Conservation (phyloP, 371 early-diverging fungal genomes). For the Actinomortierella wolfii region DNA sequence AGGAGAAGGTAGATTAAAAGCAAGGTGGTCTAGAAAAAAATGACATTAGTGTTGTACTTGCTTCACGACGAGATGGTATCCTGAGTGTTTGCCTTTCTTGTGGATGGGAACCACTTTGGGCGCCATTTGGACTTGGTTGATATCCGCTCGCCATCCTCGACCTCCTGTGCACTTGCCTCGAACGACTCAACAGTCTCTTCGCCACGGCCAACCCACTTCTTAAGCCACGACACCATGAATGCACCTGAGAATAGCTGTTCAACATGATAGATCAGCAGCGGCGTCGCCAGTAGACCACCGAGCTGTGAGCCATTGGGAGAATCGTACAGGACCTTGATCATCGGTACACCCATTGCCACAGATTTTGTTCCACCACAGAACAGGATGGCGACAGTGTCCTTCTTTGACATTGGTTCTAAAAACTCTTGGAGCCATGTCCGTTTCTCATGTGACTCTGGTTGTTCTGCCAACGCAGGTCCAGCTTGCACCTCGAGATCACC, state of each 20-base stretch:
- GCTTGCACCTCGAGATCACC: not conserved
- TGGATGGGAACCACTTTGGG: too few species aligned
- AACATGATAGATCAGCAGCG: slow-evolving; percentile 75
- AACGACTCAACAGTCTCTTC: slow-evolving; percentile 42
- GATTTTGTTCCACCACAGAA: slow-evolving; percentile 78
- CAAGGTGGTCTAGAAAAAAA: too few species aligned
- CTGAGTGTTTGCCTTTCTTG: too few species aligned
- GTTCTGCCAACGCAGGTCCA: not conserved
- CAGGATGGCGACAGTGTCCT: slow-evolving; percentile 37
- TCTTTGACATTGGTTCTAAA: slow-evolving; percentile 26
- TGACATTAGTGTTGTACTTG: too few species aligned
- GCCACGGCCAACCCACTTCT: slow-evolving; percentile 59
- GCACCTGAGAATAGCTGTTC: slow-evolving; percentile 74
- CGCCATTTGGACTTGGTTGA: too few species aligned
- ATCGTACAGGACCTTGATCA: slow-evolving; percentile 75
- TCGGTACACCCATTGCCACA: slow-evolving; percentile 77
- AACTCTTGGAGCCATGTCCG: slow-evolving; percentile 14
- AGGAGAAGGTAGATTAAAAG: too few species aligned
- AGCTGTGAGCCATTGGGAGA: slow-evolving; percentile 49
- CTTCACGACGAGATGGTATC: too few species aligned
- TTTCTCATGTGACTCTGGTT: too few species aligned
- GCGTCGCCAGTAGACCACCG: slow-evolving; percentile 68
- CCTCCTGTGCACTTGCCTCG: too few species aligned
- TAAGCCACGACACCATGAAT: slow-evolving; percentile 60
- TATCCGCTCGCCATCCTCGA: not conserved